These are phyloP conservation scores for Pseudohyphozyma bogoriensis DNA, from an alignment of 768 basidiomycete genomes.

Conservation along the genomic window DNA sequence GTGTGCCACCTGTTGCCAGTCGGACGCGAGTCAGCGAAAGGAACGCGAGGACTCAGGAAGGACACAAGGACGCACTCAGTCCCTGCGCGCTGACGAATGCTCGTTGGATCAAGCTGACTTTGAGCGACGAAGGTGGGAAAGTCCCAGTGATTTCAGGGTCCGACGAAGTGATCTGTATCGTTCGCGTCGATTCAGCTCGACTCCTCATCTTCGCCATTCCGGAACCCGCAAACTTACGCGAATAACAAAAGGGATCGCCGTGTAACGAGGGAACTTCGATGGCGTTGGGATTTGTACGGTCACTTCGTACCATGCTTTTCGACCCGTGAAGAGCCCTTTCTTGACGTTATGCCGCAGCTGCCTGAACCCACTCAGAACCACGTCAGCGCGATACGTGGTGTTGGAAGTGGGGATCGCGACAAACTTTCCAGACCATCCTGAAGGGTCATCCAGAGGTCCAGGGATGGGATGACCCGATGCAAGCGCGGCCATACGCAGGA, in stretches of 20 bases:
- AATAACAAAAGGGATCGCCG: not conserved
- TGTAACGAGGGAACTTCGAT: not conserved
- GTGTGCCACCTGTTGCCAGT: not conserved
- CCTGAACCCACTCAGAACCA: not conserved
- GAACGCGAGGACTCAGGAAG: not conserved
- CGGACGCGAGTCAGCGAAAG: not conserved
- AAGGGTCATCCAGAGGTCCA: not conserved
- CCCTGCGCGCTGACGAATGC: constrained; percentile 7
- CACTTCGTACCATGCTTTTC: not conserved
- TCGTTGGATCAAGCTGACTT: constrained; percentile 15
- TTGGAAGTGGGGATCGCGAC: not conserved
- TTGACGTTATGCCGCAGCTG: not conserved
- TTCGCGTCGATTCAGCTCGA: not conserved
- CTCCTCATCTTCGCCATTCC: accelerated
- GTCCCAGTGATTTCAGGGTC: not conserved
- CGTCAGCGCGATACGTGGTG: not conserved
- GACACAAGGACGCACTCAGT: constrained; percentile 2
- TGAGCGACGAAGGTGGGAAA: not conserved
- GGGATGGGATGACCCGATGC: not conserved
- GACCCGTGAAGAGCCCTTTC: not conserved
- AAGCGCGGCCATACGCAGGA: not conserved
- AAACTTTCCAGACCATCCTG: constrained; percentile 19
- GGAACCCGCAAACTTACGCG: not conserved
- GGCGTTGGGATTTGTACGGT: not conserved
- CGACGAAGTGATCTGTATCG: constrained; percentile 1